A percentile compares a stretch with the other conserved stretches of the same genome.
Evolutionary conservation across 2,329 filamentous ascomycete species (phyloP).

Genomic region (Leptodontidium sp.): DNA sequence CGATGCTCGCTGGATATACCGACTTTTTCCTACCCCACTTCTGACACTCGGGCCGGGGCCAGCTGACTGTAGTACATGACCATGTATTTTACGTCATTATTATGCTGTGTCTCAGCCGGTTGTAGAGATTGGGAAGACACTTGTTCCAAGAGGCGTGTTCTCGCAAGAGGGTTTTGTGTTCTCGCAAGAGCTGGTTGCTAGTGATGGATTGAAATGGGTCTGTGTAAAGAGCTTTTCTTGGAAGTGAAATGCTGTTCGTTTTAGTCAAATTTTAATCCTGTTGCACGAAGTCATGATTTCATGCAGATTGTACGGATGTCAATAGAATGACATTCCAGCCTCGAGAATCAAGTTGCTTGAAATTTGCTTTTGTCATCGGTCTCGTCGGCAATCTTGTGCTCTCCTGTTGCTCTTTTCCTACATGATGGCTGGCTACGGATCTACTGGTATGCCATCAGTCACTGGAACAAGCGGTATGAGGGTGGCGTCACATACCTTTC

Average conservation of each 20-base stretch:
- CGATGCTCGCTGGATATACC: background rate
- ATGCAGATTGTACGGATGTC: too few relatives aligned
- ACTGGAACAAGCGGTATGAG: too few relatives aligned
- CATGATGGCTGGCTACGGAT: too few relatives aligned
- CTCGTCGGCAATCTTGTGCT: too few relatives aligned
- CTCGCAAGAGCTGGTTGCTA: constrained; percentile 4
- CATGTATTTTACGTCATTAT: background rate
- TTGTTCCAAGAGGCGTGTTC: constrained; percentile 4
- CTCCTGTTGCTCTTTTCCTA: too few relatives aligned
- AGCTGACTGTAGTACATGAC: background rate
- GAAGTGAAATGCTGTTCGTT: background rate
- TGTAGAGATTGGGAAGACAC: constrained; percentile 13
- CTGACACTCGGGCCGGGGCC: constrained; percentile 8
- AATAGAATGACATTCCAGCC: background rate
- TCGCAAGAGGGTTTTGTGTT: background rate
- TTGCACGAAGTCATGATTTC: background rate
- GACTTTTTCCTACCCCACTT: constrained; percentile 11
- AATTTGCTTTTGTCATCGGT: too few relatives aligned
- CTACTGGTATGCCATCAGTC: too few relatives aligned
- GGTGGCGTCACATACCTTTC: too few relatives aligned
- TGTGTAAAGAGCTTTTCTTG: constrained; percentile 21
- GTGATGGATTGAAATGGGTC: constrained; percentile 15
- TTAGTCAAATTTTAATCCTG: too few relatives aligned
- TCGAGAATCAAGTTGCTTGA: rapidly evolving
- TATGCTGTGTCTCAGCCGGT: background rate